Base-by-base conservation (phyloP, 768 basidiomycete species). In the Mycena galericulata region DNA sequence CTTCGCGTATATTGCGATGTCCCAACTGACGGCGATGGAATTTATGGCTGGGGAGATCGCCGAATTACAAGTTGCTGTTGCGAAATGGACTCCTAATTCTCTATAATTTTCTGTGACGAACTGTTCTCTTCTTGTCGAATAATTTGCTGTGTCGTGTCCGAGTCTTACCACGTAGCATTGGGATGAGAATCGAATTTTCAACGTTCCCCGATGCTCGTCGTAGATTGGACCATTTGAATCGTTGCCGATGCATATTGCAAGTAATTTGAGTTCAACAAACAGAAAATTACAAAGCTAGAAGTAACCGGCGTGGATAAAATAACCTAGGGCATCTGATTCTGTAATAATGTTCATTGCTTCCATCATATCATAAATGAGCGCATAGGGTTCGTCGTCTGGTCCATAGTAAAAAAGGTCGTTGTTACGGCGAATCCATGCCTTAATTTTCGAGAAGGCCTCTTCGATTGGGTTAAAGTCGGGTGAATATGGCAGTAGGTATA, bases 11-110 rank as follows among this genome's bases (percentile, higher is more conserved):
- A 65, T 74, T 9, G 41, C 41, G 7, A 46, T 67, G 15, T 26
- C 26, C 3, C 63, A 76, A 15, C 65, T 77, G 8, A 45, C 34
- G 15, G 43, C 41, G 14, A 72, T 75, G 71, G 70, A 61, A 4
- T 76, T 76, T 73, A 69, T 68, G 43, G 41, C 43, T 1, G 47
- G 64, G 3, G 54, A 47, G 26, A 53, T 66, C 24, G 65, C 55
- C 4, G 56, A 65, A 20, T n/a, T 65, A n/a, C 20, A 55, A 20
- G 53, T 36, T 6, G 63, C 43, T 2, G n/a, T 58, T 29, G 45
- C 22, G 9, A 17, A 29, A 22, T 50, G 45, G 64, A 34, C 55
- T n/a, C 47, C 17, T 11, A 22, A 18, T 5, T 12, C 4, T 27
- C 6, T 41, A 51, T 51, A 15, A 14, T n/a, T n/a, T n/a, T n/a